Conservation (phyloP, 2,329 filamentous ascomycete species). For the Peltaster fructicola region DNA sequence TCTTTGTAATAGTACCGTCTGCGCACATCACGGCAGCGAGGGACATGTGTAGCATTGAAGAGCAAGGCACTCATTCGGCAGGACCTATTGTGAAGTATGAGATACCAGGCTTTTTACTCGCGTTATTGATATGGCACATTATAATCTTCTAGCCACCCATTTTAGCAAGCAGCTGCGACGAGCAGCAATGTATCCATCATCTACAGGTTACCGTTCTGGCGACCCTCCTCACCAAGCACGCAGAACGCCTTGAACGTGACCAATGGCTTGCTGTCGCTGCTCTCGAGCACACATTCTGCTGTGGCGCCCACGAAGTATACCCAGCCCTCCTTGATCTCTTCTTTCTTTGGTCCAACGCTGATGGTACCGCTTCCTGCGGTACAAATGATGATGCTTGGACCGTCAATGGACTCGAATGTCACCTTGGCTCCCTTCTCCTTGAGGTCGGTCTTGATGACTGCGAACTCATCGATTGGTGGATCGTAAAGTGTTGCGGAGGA, state of each 20-base stretch:
- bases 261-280: slow-evolving; percentile 43
- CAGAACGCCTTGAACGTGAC: slow-evolving; percentile 90
- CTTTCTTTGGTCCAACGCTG: slow-evolving; percentile 62
- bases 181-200: no score
- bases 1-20: no score
- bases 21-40: no score
- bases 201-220: not conserved
- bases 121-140: no score
- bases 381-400: slow-evolving; percentile 85
- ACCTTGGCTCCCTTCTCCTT: slow-evolving; percentile 56
- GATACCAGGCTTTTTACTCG: no score
- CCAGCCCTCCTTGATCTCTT: slow-evolving; percentile 40
- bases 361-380: slow-evolving; percentile 71
- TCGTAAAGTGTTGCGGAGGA: slow-evolving; percentile 67
- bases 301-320: slow-evolving; percentile 60
- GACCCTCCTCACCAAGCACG: slow-evolving; percentile 45
- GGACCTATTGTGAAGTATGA: no score
- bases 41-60: no score
- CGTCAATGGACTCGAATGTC: slow-evolving; percentile 72
- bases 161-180: no score
- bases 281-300: slow-evolving; percentile 67
- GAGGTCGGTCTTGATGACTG: slow-evolving; percentile 65
- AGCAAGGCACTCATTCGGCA: no score
- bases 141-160: no score
- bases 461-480: slow-evolving; percentile 92